Evolutionary conservation across 148 eudicot genomes (phyloP), one percentile per base, ranked within the genome.

Genomic region (Suaeda aralocaspica): DNA sequence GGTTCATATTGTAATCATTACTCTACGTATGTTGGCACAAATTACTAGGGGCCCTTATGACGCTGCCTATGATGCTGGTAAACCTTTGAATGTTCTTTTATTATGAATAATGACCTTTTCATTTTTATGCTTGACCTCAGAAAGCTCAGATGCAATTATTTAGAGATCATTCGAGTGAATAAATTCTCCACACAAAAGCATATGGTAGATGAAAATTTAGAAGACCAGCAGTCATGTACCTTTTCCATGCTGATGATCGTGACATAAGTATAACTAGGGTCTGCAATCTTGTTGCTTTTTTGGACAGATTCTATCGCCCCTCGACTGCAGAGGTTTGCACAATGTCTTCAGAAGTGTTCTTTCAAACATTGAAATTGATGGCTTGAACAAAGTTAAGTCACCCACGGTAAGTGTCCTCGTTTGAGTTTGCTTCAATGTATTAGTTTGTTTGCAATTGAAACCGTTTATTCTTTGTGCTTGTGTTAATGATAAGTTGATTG

Each of bases 1-100:
- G 98, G 98, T 74, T 80, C 82, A 39, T 88, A 88, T 49, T 90
- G 98, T 79, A 92, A 90, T 64, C 98, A 92, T 75, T 86, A 86
- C 82, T 92, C 74, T 92, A 76, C 86, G 81, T 82, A 84, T 83
- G 89, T 83, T 92, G 53, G 89, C 98, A 55, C 83, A 90, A 71
- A 86, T 88, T 62, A 92, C 94, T 58, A 88, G 81, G 59, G 98
- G 98, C 14, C 84, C 83, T 21, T 87, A 90, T 72, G 89, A 82
- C 77, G 88, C 90, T 79, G 89, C 92, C 57, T 81, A 74, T 82
- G 94, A 87, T 69, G 44, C 80, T 73, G 94, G 98, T 92, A 77
- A 71, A 71, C 79, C 74, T 76, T 9, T 62, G 9, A 15, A n/a
- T n/a, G n/a, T n/a, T n/a, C n/a, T n/a, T n/a, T n/a, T n/a, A n/a